These are phyloP conservation scores for Lichtheimia hyalospora DNA, from an alignment of 371 early-diverging fungal genomes.

Conservation along the genomic window DNA sequence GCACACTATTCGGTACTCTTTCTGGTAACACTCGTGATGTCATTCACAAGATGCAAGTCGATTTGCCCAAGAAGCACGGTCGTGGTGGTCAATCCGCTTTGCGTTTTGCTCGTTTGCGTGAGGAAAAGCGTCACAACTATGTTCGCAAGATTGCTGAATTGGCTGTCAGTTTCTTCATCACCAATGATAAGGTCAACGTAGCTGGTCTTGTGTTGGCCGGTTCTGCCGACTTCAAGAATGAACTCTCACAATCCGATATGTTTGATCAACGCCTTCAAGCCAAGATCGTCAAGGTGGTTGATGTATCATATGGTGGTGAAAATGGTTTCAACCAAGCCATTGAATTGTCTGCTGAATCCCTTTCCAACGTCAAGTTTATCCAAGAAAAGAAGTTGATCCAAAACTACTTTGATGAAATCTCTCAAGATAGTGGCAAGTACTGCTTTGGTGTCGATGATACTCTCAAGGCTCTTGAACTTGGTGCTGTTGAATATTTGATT, in stretches of 20 bases:
- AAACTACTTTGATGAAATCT: conserved; percentile 95
- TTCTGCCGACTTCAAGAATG: conserved; percentile 97
- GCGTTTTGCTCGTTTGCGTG: conserved; percentile 97
- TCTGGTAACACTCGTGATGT: conserved; percentile 95
- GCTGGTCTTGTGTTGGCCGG: conserved; percentile 94
- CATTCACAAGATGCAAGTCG: conserved; percentile 90
- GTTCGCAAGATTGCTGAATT: conserved; percentile 97
- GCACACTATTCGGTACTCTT: conserved; percentile 92
- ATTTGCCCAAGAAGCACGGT: conserved; percentile 99
- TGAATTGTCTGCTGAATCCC: conserved; percentile 85
- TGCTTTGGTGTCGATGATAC: conserved; percentile 95
- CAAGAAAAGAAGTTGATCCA: conserved; percentile 96
- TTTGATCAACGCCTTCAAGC: conserved; percentile 88
- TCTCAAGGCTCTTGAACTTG: conserved; percentile 89
- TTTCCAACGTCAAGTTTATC: conserved; percentile 94
- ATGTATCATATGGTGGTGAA: conserved; percentile 97
- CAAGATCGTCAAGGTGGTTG: conserved; percentile 90
- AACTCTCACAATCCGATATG: conserved; percentile 86
- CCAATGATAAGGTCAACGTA: conserved; percentile 91
- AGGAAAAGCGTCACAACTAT: conserved; percentile 98
- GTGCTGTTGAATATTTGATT: conserved; percentile 94
- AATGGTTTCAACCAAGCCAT: conserved; percentile 98
- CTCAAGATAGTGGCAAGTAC: conserved; percentile 93
- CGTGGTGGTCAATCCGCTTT: conserved; percentile 99
- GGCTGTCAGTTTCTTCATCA: conserved; percentile 90